Conservation (phyloP, 2,329 filamentous ascomycete species). For the Alternaria gansuensis region DNA sequence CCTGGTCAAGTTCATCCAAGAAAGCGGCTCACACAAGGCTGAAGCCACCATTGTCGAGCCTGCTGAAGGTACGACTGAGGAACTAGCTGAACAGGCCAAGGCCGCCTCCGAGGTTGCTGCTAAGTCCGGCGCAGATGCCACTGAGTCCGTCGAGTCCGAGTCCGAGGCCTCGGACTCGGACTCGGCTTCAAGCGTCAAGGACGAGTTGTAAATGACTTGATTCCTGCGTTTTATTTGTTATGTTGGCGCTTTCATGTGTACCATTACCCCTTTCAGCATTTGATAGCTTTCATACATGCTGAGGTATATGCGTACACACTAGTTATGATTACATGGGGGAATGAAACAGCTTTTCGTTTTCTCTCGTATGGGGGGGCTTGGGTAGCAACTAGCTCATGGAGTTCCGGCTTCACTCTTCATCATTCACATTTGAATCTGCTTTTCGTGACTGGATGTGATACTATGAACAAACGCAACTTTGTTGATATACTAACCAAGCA, state of each 20-base stretch:
- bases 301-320: conserved; percentile 39
- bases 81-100: conserved; percentile 54
- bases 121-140: conserved; percentile 48
- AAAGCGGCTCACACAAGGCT: conserved; percentile 91
- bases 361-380: conserved; percentile 18
- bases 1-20: conserved; percentile 88
- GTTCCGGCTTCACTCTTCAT: conserved; percentile 38
- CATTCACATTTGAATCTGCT: background rate
- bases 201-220: conserved; percentile 74
- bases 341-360: conserved; percentile 26
- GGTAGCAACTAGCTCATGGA: conserved; percentile 43
- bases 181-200: conserved; percentile 59
- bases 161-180: conserved; percentile 25
- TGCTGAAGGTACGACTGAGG: conserved; percentile 52
- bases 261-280: conserved; percentile 36
- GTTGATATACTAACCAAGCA: background rate
- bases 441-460: background rate
- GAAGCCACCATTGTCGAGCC: conserved; percentile 62
- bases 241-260: conserved; percentile 27
- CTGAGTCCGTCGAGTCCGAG: conserved; percentile 56
- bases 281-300: conserved; percentile 24
- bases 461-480: background rate
- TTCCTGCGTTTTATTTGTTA: conserved; percentile 23
- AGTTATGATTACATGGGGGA: conserved; percentile 35
- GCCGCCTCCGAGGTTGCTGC: conserved; percentile 45